Conservation (phyloP, 495 filamentous ascomycete species). For the Hyaloscypha bicolor region DNA sequence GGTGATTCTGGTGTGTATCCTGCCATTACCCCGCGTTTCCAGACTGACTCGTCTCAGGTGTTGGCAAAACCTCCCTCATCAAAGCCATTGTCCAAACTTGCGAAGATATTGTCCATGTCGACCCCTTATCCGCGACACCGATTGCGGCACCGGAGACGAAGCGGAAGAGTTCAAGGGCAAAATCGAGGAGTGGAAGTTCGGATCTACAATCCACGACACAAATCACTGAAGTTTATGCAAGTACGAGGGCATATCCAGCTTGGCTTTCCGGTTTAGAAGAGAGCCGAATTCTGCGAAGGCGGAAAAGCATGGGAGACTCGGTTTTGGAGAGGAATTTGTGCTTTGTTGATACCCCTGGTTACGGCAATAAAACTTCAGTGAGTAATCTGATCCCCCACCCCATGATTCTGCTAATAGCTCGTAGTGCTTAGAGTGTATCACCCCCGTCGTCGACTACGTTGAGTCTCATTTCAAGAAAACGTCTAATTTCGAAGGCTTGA, state of each 20-base stretch:
- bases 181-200: conserved; percentile 29
- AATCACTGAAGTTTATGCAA: conserved; percentile 86
- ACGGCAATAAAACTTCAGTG: conserved; percentile 61
- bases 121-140: conserved; percentile 62
- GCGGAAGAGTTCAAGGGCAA: conserved; percentile 41
- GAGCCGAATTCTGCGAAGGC: conserved; percentile 64
- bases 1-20: conserved; percentile 72
- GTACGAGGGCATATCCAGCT: conserved; percentile 85
- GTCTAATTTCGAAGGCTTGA: conserved; percentile 56
- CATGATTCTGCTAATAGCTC: conserved; percentile 15
- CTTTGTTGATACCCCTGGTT: conserved; percentile 91
- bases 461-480: conserved; percentile 71
- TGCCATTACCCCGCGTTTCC: background rate
- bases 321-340: conserved; percentile 92
- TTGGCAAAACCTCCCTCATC: conserved; percentile 89
- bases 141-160: conserved; percentile 30
- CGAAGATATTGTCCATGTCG: conserved; percentile 95
- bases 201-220: conserved; percentile 42
- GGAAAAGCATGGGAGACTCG: conserved; percentile 79
- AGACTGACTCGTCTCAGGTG: conserved; percentile 42
- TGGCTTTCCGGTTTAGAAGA: conserved; percentile 96
- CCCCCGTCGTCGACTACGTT: conserved; percentile 73
- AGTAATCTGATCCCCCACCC: conserved; percentile 24
- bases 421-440: conserved; percentile 64
- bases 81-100: conserved; percentile 93